These are phyloP conservation scores for Colletotrichum noveboracense DNA, from an alignment of 2,329 filamentous ascomycete species.

Conservation along the genomic window DNA sequence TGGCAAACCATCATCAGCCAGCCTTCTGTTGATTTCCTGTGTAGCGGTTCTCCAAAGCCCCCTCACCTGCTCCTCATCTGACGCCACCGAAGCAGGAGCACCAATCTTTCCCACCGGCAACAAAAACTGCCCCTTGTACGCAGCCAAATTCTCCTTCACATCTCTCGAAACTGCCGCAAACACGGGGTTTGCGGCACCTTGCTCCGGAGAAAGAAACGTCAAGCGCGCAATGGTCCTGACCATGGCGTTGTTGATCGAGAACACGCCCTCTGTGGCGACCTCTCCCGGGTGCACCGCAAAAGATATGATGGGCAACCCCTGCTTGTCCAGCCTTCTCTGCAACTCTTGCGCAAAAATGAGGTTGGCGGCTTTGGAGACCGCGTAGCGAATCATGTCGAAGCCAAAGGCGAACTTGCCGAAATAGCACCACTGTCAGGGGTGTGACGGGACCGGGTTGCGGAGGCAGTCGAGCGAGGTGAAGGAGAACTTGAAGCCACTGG, in stretches of 20 bases:
- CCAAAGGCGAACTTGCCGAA: constrained; percentile 12
- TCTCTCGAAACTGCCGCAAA: constrained; percentile 21
- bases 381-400: constrained; percentile 27
- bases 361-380: constrained; percentile 26
- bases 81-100: not conserved
- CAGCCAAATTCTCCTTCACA: not conserved
- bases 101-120: constrained; percentile 2
- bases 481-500: constrained; percentile 17
- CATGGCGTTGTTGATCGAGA: not conserved
- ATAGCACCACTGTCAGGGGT: constrained; percentile 19
- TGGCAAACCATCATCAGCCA: not conserved
- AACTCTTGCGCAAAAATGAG: constrained; percentile 23
- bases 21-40: not conserved
- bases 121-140: constrained; percentile 21
- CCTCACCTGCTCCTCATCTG: constrained; percentile 3
- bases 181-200: constrained; percentile 14
- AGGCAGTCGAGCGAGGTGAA: constrained; percentile 21
- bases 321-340: constrained; percentile 17
- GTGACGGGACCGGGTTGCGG: not conserved
- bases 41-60: constrained; percentile 20
- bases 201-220: constrained; percentile 10
- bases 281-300: constrained; percentile 24
- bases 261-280: constrained; percentile 5
- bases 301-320: constrained; percentile 12
- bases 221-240: not conserved